phyloP scores from a whole-genome alignment of 2,329 filamentous ascomycete genomes.

The Corynespora cassiicola region DNA sequence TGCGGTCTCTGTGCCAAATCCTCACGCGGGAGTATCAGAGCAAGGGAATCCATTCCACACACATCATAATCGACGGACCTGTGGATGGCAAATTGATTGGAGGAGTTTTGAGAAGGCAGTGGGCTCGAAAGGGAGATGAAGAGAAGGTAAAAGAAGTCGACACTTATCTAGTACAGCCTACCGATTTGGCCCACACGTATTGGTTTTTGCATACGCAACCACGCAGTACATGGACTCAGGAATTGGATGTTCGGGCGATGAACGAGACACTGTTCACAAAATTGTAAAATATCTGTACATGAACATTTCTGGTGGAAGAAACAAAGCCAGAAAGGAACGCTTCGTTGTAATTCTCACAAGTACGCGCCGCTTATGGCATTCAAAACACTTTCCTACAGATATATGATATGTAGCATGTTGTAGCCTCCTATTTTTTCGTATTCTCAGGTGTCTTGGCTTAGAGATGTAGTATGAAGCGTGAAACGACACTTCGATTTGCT shows the following conservation, averaged over 20 bases:
- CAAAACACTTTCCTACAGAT: too few relatives aligned
- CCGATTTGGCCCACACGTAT: slow-evolving; percentile 19
- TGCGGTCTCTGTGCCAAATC: slow-evolving; percentile 15
- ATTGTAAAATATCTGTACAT: slow-evolving; percentile 9
- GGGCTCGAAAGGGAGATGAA: slow-evolving; percentile 2
- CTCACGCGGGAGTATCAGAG: slow-evolving; percentile 13
- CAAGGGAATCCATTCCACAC: slow-evolving; percentile 6
- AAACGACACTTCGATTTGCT: too few relatives aligned
- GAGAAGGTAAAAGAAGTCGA: slow-evolving; percentile 8
- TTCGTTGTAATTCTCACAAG: too few relatives aligned
- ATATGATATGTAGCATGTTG: too few relatives aligned
- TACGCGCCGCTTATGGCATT: too few relatives aligned
- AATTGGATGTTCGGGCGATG: slow-evolving; percentile 26
- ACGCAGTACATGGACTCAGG: slow-evolving; percentile 30
- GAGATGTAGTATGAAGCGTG: too few relatives aligned
- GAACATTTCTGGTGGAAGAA: too few relatives aligned
- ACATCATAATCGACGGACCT: slow-evolving; percentile 9
- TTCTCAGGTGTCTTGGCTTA: background rate
- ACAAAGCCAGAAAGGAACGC: too few relatives aligned
- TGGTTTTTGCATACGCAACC: slow-evolving; percentile 29
- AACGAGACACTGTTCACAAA: slow-evolving; percentile 19
- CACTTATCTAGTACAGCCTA: slow-evolving; percentile 13
- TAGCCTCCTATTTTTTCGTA: too few relatives aligned
- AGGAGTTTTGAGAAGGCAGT: slow-evolving; percentile 7
- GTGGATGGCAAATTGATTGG: slow-evolving; percentile 10